These are phyloP conservation scores for Sugiyamaella mastotermitis DNA, from an alignment of 805 yeast genomes.

Conservation along the genomic window DNA sequence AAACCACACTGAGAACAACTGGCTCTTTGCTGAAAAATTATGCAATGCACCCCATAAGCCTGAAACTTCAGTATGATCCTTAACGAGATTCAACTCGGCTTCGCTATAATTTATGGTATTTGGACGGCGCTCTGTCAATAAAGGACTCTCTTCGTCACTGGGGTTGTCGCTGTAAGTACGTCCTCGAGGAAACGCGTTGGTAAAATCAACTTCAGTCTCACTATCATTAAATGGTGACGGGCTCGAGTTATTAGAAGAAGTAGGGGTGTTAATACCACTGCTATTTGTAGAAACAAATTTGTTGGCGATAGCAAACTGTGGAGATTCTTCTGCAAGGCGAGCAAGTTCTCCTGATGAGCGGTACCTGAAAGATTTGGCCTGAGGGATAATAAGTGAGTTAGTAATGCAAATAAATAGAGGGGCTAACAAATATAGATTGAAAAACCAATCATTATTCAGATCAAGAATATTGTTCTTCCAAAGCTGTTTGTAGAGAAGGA, in stretches of 20 bases:
- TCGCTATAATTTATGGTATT: conserved; percentile 1
- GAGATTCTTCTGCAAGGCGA: conserved; percentile 1
- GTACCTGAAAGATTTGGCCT: conserved; percentile 43
- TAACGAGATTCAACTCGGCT: conserved; percentile 4
- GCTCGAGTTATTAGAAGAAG: neutral
- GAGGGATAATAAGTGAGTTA: conserved; percentile 77
- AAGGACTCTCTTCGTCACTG: conserved; percentile 2
- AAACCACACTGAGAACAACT: conserved; percentile 64
- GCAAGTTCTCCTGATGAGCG: conserved; percentile 53
- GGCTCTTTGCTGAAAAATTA: conserved; percentile 43
- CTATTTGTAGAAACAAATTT: neutral
- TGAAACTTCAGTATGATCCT: conserved; percentile 22
- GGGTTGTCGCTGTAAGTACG: too few relatives aligned
- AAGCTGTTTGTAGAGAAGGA: conserved; percentile 61
- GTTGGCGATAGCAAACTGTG: conserved; percentile 2
- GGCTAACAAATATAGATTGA: conserved; percentile 59
- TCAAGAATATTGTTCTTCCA: conserved; percentile 40
- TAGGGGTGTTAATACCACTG: neutral
- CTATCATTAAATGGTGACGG: conserved; percentile 1
- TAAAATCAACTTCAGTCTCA: conserved; percentile 9
- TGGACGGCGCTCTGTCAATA: too few relatives aligned
- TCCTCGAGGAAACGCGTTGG: neutral
- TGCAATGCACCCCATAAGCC: conserved; percentile 79
- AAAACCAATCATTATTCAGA: conserved; percentile 52
- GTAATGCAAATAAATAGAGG: conserved; percentile 73